phyloP scores from a whole-genome alignment of 179 eudicot genomes.

The Silene noctiflora region DNA sequence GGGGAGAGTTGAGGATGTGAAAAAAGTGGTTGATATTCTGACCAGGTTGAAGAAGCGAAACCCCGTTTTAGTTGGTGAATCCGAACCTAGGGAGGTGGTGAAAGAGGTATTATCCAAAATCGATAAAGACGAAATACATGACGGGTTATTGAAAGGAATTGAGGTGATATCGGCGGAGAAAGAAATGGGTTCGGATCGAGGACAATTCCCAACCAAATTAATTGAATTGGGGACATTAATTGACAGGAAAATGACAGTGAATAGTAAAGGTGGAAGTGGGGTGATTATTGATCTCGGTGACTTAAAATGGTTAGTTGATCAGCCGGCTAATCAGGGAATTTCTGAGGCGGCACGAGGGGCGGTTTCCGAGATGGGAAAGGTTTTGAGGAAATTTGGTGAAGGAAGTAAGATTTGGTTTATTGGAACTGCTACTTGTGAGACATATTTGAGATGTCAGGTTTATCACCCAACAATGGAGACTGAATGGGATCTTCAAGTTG shows the following conservation, averaged over 20 bases:
- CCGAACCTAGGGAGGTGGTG: slow-evolving; percentile 32
- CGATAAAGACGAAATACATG: slow-evolving; percentile 50
- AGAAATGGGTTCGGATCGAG: slow-evolving; percentile 37
- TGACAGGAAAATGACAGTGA: slow-evolving; percentile 35
- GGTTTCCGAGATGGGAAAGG: slow-evolving; percentile 61
- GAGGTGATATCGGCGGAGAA: slow-evolving; percentile 47
- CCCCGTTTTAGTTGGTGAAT: slow-evolving; percentile 34
- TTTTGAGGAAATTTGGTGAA: slow-evolving; percentile 40
- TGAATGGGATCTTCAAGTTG: slow-evolving; percentile 75
- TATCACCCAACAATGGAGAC: slow-evolving; percentile 66
- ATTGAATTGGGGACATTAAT: slow-evolving; percentile 49
- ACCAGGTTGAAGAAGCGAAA: slow-evolving; percentile 29
- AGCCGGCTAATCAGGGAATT: slow-evolving; percentile 44
- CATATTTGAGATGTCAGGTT: slow-evolving; percentile 64
- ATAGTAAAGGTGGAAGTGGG: slow-evolving; percentile 37
- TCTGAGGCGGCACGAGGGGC: slow-evolving; percentile 56
- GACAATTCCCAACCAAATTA: slow-evolving; percentile 27
- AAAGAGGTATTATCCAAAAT: slow-evolving; percentile 43
- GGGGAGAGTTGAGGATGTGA: slow-evolving; percentile 34
- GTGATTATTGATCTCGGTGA: slow-evolving; percentile 44
- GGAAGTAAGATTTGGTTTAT: slow-evolving; percentile 58
- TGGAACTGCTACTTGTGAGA: slow-evolving; percentile 67
- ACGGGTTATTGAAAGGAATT: slow-evolving; percentile 43
- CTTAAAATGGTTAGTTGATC: slow-evolving; percentile 20
- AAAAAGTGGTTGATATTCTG: slow-evolving; percentile 35